Percentiles rank a stretch among this genome's conserved stretches.
Conservation (phyloP, 2,329 filamentous ascomycete species). For the Coniochaeta ligniaria region DNA sequence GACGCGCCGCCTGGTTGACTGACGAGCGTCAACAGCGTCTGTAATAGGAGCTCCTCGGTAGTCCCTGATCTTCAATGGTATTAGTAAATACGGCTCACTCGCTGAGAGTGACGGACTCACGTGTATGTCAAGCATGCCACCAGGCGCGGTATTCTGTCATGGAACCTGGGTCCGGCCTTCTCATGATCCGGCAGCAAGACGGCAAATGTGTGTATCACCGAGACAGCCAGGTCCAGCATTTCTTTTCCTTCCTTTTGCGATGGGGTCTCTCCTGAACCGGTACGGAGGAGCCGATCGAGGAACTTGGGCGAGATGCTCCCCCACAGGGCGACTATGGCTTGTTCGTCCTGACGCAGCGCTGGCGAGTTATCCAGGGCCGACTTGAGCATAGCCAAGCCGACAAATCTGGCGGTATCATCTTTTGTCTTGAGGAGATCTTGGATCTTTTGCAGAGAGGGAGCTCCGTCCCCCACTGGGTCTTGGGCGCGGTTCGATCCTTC, state of each 20-base stretch:
- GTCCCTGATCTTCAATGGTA: slow-evolving; percentile 35
- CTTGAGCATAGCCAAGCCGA: slow-evolving; percentile 59
- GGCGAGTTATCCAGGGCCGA: slow-evolving; percentile 56
- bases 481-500: not conserved
- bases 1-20: slow-evolving; percentile 42
- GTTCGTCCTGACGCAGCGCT: slow-evolving; percentile 39
- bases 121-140: slow-evolving; percentile 46
- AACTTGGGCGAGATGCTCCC: slow-evolving; percentile 54
- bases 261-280: slow-evolving; percentile 31
- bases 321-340: slow-evolving; percentile 46
- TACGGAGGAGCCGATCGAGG: slow-evolving; percentile 53
- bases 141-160: slow-evolving; percentile 45
- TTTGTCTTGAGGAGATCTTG: slow-evolving; percentile 48
- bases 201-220: slow-evolving; percentile 56
- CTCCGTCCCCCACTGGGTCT: not conserved
- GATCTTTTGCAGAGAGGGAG: slow-evolving; percentile 36
- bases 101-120: slow-evolving; percentile 24
- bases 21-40: slow-evolving; percentile 50
- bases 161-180: slow-evolving; percentile 36
- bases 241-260: slow-evolving; percentile 38
- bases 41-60: slow-evolving; percentile 45
- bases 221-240: slow-evolving; percentile 57
- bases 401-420: slow-evolving; percentile 62
- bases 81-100: slow-evolving; percentile 3
- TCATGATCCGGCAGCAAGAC: slow-evolving; percentile 45